Evolutionary conservation across 257 asterid species (phyloP).

Genomic region (Ajuga chamaepitys): DNA sequence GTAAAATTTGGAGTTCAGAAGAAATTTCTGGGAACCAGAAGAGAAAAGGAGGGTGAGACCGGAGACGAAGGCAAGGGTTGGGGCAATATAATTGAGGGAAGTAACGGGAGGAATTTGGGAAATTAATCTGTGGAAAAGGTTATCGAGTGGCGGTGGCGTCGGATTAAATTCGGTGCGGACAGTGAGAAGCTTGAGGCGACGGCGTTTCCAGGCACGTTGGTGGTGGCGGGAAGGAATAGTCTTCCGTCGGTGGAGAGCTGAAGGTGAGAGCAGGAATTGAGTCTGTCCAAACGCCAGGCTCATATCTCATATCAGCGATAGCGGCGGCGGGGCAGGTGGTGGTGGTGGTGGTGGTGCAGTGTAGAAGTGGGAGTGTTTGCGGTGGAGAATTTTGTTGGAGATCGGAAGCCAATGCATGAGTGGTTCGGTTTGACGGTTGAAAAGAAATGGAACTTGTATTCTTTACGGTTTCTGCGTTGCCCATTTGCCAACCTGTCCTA

Average conservation of each 20-base stretch:
- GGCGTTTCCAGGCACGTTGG: conserved; percentile 57
- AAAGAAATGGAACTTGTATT: neutral
- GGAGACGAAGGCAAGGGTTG: conserved; percentile 67
- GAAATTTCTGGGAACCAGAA: conserved; percentile 17
- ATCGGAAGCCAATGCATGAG: conserved; percentile 8
- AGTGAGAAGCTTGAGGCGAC: conserved; percentile 37
- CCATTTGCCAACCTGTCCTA: neutral
- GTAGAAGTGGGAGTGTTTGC: neutral
- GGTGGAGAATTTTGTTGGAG: conserved; percentile 10
- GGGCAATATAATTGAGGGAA: conserved; percentile 47
- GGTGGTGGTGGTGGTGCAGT: neutral
- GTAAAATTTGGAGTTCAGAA: neutral
- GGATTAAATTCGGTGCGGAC: conserved; percentile 21
- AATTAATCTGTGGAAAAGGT: conserved; percentile 39
- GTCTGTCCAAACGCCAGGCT: conserved; percentile 25
- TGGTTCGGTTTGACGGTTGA: conserved; percentile 27
- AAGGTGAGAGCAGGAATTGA: conserved; percentile 19
- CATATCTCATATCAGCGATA: conserved; percentile 47
- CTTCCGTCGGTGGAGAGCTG: conserved; percentile 18
- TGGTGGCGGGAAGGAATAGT: conserved; percentile 27
- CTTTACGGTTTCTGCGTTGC: conserved; percentile 11
- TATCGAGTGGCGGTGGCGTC: conserved; percentile 32
- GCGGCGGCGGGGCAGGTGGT: conserved; percentile 14
- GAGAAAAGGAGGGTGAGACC: conserved; percentile 54
- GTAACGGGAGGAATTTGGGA: conserved; percentile 46